Conservation (phyloP, 176 grass and related monocot genomes). For the Melocanna baccifera region DNA sequence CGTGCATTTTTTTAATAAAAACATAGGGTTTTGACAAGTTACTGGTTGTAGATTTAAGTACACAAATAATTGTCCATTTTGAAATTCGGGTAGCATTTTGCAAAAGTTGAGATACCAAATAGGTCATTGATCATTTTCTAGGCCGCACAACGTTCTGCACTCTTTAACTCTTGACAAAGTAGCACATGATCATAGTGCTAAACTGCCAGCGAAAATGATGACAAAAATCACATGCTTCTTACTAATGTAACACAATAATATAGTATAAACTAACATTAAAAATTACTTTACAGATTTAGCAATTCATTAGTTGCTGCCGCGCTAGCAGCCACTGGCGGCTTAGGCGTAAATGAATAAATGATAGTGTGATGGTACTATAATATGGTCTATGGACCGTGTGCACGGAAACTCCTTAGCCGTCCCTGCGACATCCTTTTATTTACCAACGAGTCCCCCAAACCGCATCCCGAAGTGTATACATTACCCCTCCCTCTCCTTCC, state of each 20-base stretch:
- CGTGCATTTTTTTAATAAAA: not conserved
- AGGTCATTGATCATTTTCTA: not conserved
- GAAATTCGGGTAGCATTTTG: not conserved
- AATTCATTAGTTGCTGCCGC: not conserved
- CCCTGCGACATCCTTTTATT: not conserved
- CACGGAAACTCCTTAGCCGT: not conserved
- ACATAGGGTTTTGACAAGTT: not conserved
- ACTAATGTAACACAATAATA: not conserved
- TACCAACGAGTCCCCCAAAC: slow-evolving; percentile 26
- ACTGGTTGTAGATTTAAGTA: no score
- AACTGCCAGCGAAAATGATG: not conserved
- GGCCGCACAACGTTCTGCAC: not conserved
- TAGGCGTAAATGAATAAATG: not conserved
- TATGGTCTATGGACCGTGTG: slow-evolving; percentile 37
- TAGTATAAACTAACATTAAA: no score
- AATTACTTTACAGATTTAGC: no score
- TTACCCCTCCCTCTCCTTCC: slow-evolving; percentile 1
- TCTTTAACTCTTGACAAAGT: not conserved
- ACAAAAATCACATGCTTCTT: not conserved
- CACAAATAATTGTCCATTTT: not conserved
- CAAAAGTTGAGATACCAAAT: not conserved
- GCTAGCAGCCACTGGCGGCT: not conserved
- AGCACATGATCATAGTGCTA: not conserved
- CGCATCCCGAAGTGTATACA: slow-evolving; percentile 32
- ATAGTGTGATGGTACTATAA: not conserved